Evolutionary conservation across 441 rosid species (phyloP), one percentile per base, ranked within the genome.

Genomic region (Kokia cookei): DNA sequence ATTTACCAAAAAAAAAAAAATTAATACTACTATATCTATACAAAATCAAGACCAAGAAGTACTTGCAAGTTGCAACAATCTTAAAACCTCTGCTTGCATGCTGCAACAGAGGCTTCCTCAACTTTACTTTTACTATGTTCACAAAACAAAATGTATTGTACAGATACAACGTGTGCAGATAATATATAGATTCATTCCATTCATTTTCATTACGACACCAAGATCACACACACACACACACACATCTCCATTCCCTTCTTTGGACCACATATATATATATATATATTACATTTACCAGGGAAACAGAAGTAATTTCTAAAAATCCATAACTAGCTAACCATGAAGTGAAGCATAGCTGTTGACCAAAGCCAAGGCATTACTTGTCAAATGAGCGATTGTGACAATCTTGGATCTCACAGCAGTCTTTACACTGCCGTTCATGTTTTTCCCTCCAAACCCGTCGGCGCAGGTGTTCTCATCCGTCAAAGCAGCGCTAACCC

Each of bases 401-500:
- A 85, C 48, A 71, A 91, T 87, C 77, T 53, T 65, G 62, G 50
- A n/a, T 53, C 90, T 83, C 40, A 86, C 92, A 9, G 63, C 58
- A 26, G 59, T 73, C 81, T 82, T 88, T 74, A 82, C 58, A n/a
- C 79, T 80, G 48, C 87, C 86, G 51, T 88, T 74, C 91, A 81
- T 84, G 12, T 51, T 73, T 1, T 69, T 77, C 69, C 86, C 88
- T 2, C 64, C 77, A 42, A 91, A 89, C 13, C 94, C 96, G 1
- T 93, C 93, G 40, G 78, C 80, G 76, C 97, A 93, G 13, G 96
- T 93, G 73, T 8, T 83, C 78, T 86, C 94, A 37, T 88, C 81
- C 0, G 94, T 93, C 84, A 91, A 64, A 69, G 92, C 94, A 9
- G 93, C 91, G 22, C 97, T 89, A 35, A 83, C 93, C 97, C 97